Evolutionary conservation across 75 land plant species (phyloP).

Genomic region (Picea glauca): DNA sequence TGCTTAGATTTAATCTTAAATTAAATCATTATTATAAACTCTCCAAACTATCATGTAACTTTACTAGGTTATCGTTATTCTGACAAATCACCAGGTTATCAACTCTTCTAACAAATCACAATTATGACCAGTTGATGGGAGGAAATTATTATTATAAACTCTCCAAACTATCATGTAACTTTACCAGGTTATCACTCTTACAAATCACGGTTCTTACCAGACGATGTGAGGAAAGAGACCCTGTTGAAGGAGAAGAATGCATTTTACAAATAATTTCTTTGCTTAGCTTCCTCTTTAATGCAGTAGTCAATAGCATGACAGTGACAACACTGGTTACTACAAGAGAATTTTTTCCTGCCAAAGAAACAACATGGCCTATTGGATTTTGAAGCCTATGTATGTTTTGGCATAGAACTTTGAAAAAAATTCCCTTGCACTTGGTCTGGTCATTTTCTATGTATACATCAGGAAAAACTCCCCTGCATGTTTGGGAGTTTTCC

Average conservation of each 20-base stretch:
- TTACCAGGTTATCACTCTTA: background rate
- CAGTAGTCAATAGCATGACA: background rate
- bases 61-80: too few relatives aligned
- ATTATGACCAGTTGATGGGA: too few relatives aligned
- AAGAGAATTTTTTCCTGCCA: background rate
- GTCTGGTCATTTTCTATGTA: background rate
- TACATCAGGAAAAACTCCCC: background rate
- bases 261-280: background rate
- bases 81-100: too few relatives aligned
- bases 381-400: background rate
- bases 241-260: background rate
- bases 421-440: background rate
- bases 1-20: too few relatives aligned
- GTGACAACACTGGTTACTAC: background rate
- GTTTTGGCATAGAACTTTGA: constrained; percentile 4
- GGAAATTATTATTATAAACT: too few relatives aligned
- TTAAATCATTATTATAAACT: too few relatives aligned
- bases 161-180: too few relatives aligned
- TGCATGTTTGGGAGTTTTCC: background rate
- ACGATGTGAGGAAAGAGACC: background rate
- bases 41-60: too few relatives aligned
- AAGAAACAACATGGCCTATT: background rate
- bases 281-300: background rate
- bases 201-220: background rate
- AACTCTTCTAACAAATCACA: too few relatives aligned